Evolutionary conservation across 2,329 filamentous ascomycete genomes (phyloP), one percentile per base, ranked within the genome.

Genomic region (Aspergillus ustus): DNA sequence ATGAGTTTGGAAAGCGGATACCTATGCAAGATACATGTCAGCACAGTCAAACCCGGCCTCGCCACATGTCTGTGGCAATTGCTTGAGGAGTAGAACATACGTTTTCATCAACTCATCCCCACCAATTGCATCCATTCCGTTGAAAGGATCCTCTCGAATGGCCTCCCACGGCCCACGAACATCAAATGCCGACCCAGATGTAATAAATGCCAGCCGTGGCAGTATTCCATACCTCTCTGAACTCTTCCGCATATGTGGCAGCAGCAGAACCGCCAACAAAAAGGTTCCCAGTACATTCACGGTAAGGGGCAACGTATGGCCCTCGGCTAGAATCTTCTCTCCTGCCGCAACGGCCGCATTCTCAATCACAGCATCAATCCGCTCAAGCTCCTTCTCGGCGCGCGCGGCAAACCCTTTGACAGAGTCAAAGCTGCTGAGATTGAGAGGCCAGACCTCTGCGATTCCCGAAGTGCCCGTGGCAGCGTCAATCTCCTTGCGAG

Each of bases 221-320:
- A 63, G 22, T 7, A 63, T 65, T 2, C 61, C 63, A 54, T 63
- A 66, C 31, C 60, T 60, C 20, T 57, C 53, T 8, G 66, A 69
- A n/a, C 13, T 55, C n/a, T 62, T 59, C 43, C 54, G 69, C 55
- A 74, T 43, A 28, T 70, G 71, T 3, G 72, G 67, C 9, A 72
- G 29, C 7, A 74, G 22, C 5, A 63, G 17, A 17, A 70, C 20
- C 1, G 63, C 69, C 4, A 75, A 48, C 8, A 74, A 52, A 17
- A 73, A 67, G 3, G 72, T 74, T 5, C 68, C 63, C 19, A 73
- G 57, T 1, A 74, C 66, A 59, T 75, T 75, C 3, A 71, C 66
- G 1, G 63, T 63, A 19, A 75, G 55, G 6, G 60, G 64, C 4
- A 57, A 17, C 19, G 63, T 59, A 46, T 63, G 64, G 1, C 70